Base-by-base conservation (phyloP, 179 eudicot genomes). In the Silene coronaria region DNA sequence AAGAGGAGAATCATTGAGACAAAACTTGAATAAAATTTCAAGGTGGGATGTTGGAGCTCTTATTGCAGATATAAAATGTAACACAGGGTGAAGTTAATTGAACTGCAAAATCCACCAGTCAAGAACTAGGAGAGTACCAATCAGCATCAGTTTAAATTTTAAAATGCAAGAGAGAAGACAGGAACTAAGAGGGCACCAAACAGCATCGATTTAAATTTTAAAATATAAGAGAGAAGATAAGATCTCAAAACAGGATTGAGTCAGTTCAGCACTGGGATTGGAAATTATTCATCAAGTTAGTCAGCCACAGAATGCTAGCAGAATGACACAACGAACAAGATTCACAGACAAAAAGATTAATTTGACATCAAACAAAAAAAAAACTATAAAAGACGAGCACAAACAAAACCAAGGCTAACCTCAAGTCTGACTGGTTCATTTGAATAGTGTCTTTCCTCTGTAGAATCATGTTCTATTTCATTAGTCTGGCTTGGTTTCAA, bases 371-470 rank as follows among this genome's bases (percentile, higher is more conserved):
- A 7, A 17, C 16, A 48, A 42, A 45, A 7, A 68, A 6, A 59
- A 59, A 21, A 2, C 10, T 17, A 58, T 2, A 21, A 13, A 38
- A 27, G 32, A 14, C 5, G 9, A 53, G 38, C 71, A 46, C 38
- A 14, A 64, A 17, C 24, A 61, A 24, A 71, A 27, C 3, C n/a
- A 73, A 42, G 58, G 24, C 78, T 79, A 78, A 91, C 97, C 93
- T 82, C 70, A 27, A 46, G 46, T 26, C 60, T 82, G 64, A 19
- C 34, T 32, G 82, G 76, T 72, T 55, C 85, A 77, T 76, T 83
- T 28, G 73, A 76, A 73, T 75, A 24, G 60, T 75, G 68, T 75
- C 70, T 81, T 76, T 67, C 88, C 64, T 48, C 79, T 59, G 51
- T 58, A 66, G 67, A 51, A 27, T 70, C 70, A 67, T 77, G 77